Evolutionary conservation across 768 basidiomycete species (phyloP).

Genomic region (Hypholoma sublateritium): DNA sequence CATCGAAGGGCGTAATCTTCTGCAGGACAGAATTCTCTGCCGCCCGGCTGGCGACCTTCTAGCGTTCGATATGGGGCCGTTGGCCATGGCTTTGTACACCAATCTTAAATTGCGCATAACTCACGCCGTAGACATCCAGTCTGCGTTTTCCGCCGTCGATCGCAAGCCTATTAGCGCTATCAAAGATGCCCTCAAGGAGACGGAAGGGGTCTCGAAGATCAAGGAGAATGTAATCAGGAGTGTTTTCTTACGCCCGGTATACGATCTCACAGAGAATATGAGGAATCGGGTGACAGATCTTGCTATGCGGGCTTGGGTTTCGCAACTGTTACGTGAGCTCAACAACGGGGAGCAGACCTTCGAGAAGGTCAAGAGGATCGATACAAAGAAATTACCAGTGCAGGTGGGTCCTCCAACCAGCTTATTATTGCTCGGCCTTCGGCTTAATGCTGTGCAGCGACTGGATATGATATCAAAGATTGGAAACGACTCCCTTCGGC

Average conservation of each 20-base stretch:
- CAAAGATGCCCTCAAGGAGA: slow-evolving; percentile 38
- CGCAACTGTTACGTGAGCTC: slow-evolving; percentile 43
- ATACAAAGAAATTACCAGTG: slow-evolving; percentile 37
- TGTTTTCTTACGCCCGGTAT: slow-evolving; percentile 37
- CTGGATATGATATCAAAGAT: slow-evolving; percentile 47
- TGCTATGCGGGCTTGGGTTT: slow-evolving; percentile 48
- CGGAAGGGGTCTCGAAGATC: slow-evolving; percentile 23
- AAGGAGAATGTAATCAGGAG: slow-evolving; percentile 33
- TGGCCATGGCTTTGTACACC: slow-evolving; percentile 47
- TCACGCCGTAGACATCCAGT: slow-evolving; percentile 60
- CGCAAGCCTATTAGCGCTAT: slow-evolving; percentile 42
- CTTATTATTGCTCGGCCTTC: background rate
- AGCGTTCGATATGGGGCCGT: slow-evolving; percentile 53
- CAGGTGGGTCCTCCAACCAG: slow-evolving; percentile 28
- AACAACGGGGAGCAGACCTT: slow-evolving; percentile 43
- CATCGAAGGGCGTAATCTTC: slow-evolving; percentile 23
- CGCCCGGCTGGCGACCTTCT: slow-evolving; percentile 42
- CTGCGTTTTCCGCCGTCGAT: slow-evolving; percentile 38
- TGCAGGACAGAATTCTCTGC: slow-evolving; percentile 45
- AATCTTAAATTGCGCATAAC: slow-evolving; percentile 42
- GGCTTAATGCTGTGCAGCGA: slow-evolving; percentile 2
- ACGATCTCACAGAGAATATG: slow-evolving; percentile 26
- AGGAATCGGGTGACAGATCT: slow-evolving; percentile 33
- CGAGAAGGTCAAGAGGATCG: slow-evolving; percentile 40
- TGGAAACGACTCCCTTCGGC: slow-evolving; percentile 41